These are phyloP conservation scores for Acacia acuminata DNA, from an alignment of 306 rosid genomes.

Conservation along the genomic window DNA sequence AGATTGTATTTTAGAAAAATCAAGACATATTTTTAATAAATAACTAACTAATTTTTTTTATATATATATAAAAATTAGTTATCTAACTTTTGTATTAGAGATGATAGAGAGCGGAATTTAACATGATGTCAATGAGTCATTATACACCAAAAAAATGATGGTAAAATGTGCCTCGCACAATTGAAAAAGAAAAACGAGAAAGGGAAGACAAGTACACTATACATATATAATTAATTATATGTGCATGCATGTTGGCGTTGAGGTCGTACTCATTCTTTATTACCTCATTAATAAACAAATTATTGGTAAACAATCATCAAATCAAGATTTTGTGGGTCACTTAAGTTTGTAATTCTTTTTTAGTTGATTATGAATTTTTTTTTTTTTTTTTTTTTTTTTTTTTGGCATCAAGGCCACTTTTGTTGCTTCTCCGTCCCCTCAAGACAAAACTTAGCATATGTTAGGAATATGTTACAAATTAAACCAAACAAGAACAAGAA, in stretches of 20 bases:
- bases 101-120: background rate
- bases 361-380: background rate
- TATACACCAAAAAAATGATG: background rate
- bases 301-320: background rate
- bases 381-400: too few species aligned
- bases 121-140: background rate
- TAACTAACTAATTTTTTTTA: too few species aligned
- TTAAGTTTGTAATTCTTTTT: background rate
- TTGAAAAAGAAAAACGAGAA: background rate
- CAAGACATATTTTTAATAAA: too few species aligned
- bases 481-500: background rate
- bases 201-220: background rate
- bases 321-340: background rate
- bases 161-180: background rate
- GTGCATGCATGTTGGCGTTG: background rate
- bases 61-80: too few species aligned
- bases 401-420: background rate
- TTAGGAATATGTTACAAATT: too few species aligned
- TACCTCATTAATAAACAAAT: background rate
- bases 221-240: background rate
- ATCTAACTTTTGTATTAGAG: too few species aligned
- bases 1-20: too few species aligned
- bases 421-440: background rate
- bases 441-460: background rate
- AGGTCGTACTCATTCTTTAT: background rate